Percentiles rank a stretch among this genome's conserved stretches.
phyloP scores from a whole-genome alignment of 2,329 filamentous ascomycete genomes.

The Penicillium expansum region DNA sequence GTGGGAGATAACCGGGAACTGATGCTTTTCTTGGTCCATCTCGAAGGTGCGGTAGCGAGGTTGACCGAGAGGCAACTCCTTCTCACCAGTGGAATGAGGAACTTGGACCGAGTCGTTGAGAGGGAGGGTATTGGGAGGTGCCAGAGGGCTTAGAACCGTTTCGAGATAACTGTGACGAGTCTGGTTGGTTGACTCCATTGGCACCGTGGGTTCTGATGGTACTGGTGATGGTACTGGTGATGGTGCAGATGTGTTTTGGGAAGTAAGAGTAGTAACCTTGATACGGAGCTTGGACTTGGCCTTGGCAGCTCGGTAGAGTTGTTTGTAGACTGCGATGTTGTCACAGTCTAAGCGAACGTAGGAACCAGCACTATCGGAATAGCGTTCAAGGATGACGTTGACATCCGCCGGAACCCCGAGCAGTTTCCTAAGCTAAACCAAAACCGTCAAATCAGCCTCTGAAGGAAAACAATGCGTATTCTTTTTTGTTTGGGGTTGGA shows the following conservation, averaged over 20 bases:
- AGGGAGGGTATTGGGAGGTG: conserved; percentile 14
- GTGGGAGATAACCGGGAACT: conserved; percentile 34
- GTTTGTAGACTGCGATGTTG: conserved; percentile 87
- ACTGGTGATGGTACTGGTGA: conserved; percentile 15
- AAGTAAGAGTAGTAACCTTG: conserved; percentile 63
- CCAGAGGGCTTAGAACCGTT: conserved; percentile 38
- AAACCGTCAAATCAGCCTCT: conserved; percentile 15
- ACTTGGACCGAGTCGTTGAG: conserved; percentile 1
- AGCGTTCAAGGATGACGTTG: conserved; percentile 76
- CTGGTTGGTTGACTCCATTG: conserved; percentile 16
- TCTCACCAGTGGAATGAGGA: not conserved
- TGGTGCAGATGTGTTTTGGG: conserved; percentile 32
- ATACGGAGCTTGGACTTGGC: conserved; percentile 97
- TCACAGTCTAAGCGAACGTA: conserved; percentile 76
- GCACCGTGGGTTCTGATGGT: conserved; percentile 13
- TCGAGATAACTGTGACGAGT: conserved; percentile 43
- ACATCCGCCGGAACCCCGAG: conserved; percentile 64
- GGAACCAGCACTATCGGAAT: conserved; percentile 83
- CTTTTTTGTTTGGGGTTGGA: not conserved
- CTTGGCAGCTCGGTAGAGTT: conserved; percentile 93
- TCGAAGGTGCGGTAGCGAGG: conserved; percentile 30
- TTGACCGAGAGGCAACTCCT: conserved; percentile 12
- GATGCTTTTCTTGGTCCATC: conserved; percentile 27
- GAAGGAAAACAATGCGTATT: not conserved
- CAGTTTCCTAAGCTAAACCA: conserved; percentile 63